Evolutionary conservation across 2,329 filamentous ascomycete species (phyloP), one percentile per base, ranked within the genome.

Genomic region (Ramichloridium luteum): DNA sequence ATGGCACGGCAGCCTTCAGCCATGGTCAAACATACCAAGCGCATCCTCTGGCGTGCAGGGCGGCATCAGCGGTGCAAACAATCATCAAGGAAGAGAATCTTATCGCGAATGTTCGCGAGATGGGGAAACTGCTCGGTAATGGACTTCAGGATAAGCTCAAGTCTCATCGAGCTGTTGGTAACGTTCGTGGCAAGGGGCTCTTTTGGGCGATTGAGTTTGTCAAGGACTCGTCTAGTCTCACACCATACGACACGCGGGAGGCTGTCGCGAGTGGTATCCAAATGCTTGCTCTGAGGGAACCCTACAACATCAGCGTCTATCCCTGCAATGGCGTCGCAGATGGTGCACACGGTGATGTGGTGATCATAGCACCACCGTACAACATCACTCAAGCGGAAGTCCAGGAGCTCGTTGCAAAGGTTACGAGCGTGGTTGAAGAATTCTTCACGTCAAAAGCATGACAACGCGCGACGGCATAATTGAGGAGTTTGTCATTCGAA

Each of bases 291-390:
- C n/a, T n/a, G n/a, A n/a, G n/a, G n/a, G 39, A 50, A 10, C 53
- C 55, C 4, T 63, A 68, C 45, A 62, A 60, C 33, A 68, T 80
- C 39, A 66, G 65, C 3, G 47, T 82, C 3, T 83, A 82, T 48
- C 72, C 73, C 1, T 76, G 75, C 0, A 57, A 59, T 1, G 77
- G 77, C 1, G 73, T 72, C 0, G 69, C 61, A 0, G 74, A 80
- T 27, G 62, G 68, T 2, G 48, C 51, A n/a, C 49, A 50, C 1
- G 79, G 80, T 6, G 80, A 86, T 46, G 77, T 82, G 51, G 59
- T 83, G 20, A 62, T 85, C 15, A 46, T 86, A 8, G 70, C 77
- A 1, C 80, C 80, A 4, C 67, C 80, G 1, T 83, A 74, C 54
- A 82, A 70, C 27, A 62, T 77, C 13, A 72, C 65, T 1, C 55